Conservation (phyloP, 225 moss, liverwort and hornwort species). For the Lunularia cruciata region DNA sequence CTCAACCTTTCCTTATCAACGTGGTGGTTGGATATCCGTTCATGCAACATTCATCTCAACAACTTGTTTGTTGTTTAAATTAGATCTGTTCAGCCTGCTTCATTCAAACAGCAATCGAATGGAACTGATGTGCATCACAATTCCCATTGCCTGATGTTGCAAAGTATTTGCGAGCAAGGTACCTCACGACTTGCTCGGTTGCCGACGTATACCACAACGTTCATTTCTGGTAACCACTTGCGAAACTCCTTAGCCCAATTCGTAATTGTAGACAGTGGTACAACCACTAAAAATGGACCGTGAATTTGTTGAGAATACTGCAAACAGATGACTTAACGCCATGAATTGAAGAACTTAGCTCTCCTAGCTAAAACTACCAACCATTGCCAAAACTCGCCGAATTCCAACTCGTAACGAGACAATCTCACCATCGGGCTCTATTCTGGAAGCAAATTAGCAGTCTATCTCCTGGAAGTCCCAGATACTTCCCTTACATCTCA, state of each 20-base stretch:
- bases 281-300: conserved; percentile 97
- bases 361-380: neutral
- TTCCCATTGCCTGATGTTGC: no score
- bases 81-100: no score
- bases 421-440: no score
- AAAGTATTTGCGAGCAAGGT: neutral
- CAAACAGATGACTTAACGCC: conserved; percentile 12
- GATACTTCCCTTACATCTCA: no score
- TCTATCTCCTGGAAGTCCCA: no score
- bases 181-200: conserved; percentile 99
- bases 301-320: conserved; percentile 98
- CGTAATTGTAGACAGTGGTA: conserved; percentile 94
- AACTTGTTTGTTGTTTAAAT: neutral
- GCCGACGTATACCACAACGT: conserved; percentile 97
- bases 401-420: no score
- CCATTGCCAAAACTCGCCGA: no score
- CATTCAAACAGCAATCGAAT: no score
- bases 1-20: no score
- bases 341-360: neutral
- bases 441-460: no score
- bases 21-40: no score
- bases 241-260: conserved; percentile 99
- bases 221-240: conserved; percentile 98
- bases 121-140: no score
- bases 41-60: neutral